These are phyloP conservation scores for Lachancea nothofagi DNA, from an alignment of 805 yeast genomes.

Conservation along the genomic window DNA sequence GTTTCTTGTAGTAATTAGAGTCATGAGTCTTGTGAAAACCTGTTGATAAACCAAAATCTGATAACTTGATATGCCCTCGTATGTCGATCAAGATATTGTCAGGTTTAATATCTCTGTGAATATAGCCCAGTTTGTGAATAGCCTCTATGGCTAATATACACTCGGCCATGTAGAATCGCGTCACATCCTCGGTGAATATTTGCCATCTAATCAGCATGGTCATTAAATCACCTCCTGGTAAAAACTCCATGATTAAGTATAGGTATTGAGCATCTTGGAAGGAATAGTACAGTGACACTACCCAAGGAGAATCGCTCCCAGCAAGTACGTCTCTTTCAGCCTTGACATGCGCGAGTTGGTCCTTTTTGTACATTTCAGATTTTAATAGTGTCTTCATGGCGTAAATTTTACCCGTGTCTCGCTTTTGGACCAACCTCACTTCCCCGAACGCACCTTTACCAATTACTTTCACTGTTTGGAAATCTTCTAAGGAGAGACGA, in stretches of 20 bases:
- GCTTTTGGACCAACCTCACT: constrained; percentile 88
- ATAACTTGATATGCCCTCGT: constrained; percentile 71
- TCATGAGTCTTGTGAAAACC: constrained; percentile 95
- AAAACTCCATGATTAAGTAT: constrained; percentile 90
- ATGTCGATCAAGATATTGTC: constrained; percentile 89
- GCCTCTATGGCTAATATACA: constrained; percentile 94
- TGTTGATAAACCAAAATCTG: constrained; percentile 83
- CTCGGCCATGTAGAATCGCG: constrained; percentile 91
- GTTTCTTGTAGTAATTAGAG: constrained; percentile 74
- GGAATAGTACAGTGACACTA: constrained; percentile 76
- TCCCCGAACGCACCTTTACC: constrained; percentile 99
- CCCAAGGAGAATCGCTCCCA: constrained; percentile 84
- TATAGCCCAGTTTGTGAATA: constrained; percentile 85
- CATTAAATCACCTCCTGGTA: constrained; percentile 89
- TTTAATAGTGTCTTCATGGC: constrained; percentile 92
- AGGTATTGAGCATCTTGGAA: constrained; percentile 69
- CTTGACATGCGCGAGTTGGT: constrained; percentile 90
- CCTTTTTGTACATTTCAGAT: constrained; percentile 91
- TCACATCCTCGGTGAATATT: constrained; percentile 87
- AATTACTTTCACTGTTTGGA: constrained; percentile 77
- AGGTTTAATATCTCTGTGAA: constrained; percentile 96
- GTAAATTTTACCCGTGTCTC: constrained; percentile 82
- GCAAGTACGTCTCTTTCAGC: constrained; percentile 96
- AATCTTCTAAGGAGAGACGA: constrained; percentile 74
- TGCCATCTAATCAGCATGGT: constrained; percentile 95